Percentiles rank a stretch among this genome's conserved stretches.
These are phyloP conservation scores for Clarireedia paspali DNA, from an alignment of 2,329 filamentous ascomycete species.

Conservation along the genomic window DNA sequence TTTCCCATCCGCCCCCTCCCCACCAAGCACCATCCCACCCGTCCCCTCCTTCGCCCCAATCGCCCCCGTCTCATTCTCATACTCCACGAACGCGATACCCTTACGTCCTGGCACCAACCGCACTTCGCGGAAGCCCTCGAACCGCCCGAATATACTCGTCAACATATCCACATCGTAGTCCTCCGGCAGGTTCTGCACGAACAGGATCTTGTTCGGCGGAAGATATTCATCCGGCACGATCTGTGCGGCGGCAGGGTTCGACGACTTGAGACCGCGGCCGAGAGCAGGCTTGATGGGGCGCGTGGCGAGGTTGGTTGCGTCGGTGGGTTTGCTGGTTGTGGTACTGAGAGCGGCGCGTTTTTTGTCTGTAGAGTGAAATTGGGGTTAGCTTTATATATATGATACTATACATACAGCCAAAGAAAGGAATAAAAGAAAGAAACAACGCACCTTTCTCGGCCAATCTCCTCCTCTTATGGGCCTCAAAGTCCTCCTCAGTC, in stretches of 20 bases:
- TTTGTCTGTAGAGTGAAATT: constrained; percentile 39
- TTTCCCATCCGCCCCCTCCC: constrained; percentile 61
- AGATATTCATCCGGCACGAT: constrained; percentile 96
- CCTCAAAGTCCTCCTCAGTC: constrained; percentile 74
- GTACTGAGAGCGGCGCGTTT: constrained; percentile 67
- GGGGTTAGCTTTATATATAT: background rate
- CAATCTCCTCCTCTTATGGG: constrained; percentile 73
- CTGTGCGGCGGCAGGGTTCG: constrained; percentile 56
- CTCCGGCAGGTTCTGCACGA: constrained; percentile 86
- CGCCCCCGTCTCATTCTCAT: constrained; percentile 81
- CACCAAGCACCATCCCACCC: constrained; percentile 72
- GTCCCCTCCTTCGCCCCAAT: constrained; percentile 93
- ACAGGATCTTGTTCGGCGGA: constrained; percentile 93
- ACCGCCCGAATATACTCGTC: constrained; percentile 74
- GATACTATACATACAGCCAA: background rate
- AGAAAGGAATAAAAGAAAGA: background rate
- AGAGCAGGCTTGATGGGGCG: constrained; percentile 64
- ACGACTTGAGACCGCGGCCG: constrained; percentile 69
- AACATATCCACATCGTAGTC: constrained; percentile 77
- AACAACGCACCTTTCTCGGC: constrained; percentile 73
- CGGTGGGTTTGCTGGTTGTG: constrained; percentile 64
- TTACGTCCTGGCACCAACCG: constrained; percentile 77
- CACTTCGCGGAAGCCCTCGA: constrained; percentile 91
- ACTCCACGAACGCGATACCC: constrained; percentile 94
- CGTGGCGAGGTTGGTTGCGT: constrained; percentile 32